Base-by-base conservation (phyloP, 2,329 filamentous ascomycete species). In the Botrytis fragariae region DNA sequence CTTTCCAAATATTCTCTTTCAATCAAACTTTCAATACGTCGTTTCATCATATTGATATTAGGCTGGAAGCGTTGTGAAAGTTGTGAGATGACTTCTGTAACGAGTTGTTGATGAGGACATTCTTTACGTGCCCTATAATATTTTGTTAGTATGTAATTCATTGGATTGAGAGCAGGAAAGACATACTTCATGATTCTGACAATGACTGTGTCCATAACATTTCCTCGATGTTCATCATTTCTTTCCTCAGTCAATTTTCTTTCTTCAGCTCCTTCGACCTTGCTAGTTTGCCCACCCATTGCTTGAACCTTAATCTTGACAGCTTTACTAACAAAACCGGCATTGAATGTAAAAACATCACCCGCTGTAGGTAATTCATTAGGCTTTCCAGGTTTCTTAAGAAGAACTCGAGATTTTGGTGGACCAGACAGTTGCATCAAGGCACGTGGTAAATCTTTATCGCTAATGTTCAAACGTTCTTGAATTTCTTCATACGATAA, bases 221-320 rank as follows among this genome's bases (percentile, higher is more conserved):
- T 90, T 62, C 87, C 87, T 75, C 93, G 86, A 35, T 88, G 90
- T 80, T 93, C 90, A 77, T 93, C 89, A 77, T 92, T 94, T 85
- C 92, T 92, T 78, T 91, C 88, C 81, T 94, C 91, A 0, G 93
- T 95, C 69, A 89, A 89, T 82, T 89, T 90, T 65, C 90, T 85
- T 82, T 92, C 90, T 4, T 88, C 85, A 76, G 88, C 85, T 70
- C 89, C 93, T 83, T 98, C 95, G 0, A 97, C 92, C 83, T 94
- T 96, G 81, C 94, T 97, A 29, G 91, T 88, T 1, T 90, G 89
- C 68, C 89, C 83, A 69, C 87, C 92, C 77, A 97, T 92, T 8
- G 96, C 92, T 35, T 93, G 93, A 32, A 96, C 93, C 82, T 97
- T 97, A 83, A 98, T 93, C 81, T 93, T 94, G 79, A 96, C 87